phyloP scores from a whole-genome alignment of 805 yeast genomes.

The Saturnispora mendoncae region DNA sequence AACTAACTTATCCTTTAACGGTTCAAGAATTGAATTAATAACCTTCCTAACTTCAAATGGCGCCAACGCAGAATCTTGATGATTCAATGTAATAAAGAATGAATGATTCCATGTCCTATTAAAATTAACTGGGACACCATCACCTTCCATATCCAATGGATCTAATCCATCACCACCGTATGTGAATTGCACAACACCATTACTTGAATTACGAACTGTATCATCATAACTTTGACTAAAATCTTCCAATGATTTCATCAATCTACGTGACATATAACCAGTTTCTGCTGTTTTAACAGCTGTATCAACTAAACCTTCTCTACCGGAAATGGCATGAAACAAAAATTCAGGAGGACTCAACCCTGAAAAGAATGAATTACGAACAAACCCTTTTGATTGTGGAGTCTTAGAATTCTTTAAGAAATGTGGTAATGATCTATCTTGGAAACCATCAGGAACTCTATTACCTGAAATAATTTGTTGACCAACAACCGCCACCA shows the following conservation, averaged over 20 bases:
- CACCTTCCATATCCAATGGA: conserved; percentile 99
- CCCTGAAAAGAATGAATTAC: conserved; percentile 92
- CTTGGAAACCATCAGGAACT: conserved; percentile 99
- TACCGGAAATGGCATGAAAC: conserved; percentile 98
- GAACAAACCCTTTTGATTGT: conserved; percentile 93
- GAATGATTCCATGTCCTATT: conserved; percentile 93
- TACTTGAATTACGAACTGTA: conserved; percentile 90
- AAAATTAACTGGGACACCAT: conserved; percentile 92
- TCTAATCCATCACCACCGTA: conserved; percentile 99
- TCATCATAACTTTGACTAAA: conserved; percentile 86
- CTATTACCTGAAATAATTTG: conserved; percentile 98
- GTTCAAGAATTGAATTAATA: conserved; percentile 47
- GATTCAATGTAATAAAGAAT: conserved; percentile 56
- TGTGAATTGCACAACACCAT: conserved; percentile 94
- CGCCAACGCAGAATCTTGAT: conserved; percentile 43
- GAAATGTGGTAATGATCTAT: conserved; percentile 95
- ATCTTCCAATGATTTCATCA: conserved; percentile 94
- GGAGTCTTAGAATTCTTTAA: conserved; percentile 94
- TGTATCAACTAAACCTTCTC: conserved; percentile 98
- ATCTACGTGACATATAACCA: conserved; percentile 85
- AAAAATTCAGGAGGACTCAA: conserved; percentile 83
- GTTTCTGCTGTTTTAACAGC: conserved; percentile 96
- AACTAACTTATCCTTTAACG: conserved; percentile 49
- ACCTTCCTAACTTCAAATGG: conserved; percentile 62
- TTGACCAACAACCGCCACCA: conserved; percentile 99